phyloP scores from a whole-genome alignment of 106 monocot species.

The Alisma plantagoaquatica region DNA sequence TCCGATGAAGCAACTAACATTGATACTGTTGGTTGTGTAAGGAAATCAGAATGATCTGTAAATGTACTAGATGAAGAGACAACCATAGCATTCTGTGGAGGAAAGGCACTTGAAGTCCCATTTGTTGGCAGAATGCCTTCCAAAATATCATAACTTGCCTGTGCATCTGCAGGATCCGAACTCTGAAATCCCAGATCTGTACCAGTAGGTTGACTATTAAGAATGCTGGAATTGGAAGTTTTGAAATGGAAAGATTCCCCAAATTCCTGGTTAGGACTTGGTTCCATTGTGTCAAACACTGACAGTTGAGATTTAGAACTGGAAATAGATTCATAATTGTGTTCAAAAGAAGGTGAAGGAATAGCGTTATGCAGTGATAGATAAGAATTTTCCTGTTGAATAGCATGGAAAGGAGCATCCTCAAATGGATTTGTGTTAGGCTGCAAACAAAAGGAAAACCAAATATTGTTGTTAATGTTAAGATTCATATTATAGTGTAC shows the following conservation, averaged over 20 bases:
- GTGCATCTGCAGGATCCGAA: no score
- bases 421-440: constrained; percentile 65
- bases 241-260: constrained; percentile 34
- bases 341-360: constrained; percentile 23
- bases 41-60: no score
- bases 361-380: constrained; percentile 15
- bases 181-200: no score
- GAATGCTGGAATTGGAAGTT: constrained; percentile 26
- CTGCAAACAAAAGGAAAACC: constrained; percentile 30
- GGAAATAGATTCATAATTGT: constrained; percentile 5
- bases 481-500: neutral
- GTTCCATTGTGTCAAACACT: constrained; percentile 8
- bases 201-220: no score
- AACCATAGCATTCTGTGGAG: no score
- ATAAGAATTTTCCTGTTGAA: constrained; percentile 25
- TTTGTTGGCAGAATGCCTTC: no score
- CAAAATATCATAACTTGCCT: no score
- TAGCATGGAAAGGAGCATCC: constrained; percentile 58
- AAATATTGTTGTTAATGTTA: no score
- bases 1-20: no score
- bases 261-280: constrained; percentile 34
- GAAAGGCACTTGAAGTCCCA: no score
- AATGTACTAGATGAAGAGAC: no score
- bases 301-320: constrained; percentile 8
- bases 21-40: no score